Evolutionary conservation across 805 yeast genomes (phyloP), one percentile per base, ranked within the genome.

Genomic region (Cyberlindnera japonica): DNA sequence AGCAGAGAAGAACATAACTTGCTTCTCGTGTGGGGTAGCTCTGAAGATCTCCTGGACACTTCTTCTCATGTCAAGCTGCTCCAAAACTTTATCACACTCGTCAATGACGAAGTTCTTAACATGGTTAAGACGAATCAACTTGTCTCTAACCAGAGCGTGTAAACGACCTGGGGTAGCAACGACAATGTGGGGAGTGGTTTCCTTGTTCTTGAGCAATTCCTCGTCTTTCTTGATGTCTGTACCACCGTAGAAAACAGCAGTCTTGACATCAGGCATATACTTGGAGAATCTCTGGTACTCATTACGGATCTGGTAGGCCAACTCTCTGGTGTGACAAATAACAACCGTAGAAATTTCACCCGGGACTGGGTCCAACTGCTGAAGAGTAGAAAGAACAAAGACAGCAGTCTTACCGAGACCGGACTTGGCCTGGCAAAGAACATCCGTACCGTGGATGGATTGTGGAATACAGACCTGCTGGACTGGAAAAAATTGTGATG

Each of bases 341-440:
- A 91, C 98, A 59, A 93, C 74, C 41, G 95, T 91, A 40, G 96
- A 79, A 50, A 93, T 84, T 68, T 91, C 98, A 60, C 98, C 99
- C 47, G 95, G 88, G 53, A 91, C 88, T 33, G 99, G 98, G 61
- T 93, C 98, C 60, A 91, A 75, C 71, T 91, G 97, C 70, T 91
- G 98, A 62, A 91, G 76, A 48, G 99, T 91, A 19, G 96, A 86
- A 58, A 91, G 75, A 45, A 91, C 98, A 57, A 91, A 91, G 42
- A 91, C 98, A 33, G 99, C 99, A 45, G 99, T 91, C 68, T 91
- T 91, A 81, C 99, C 99, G 55, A 93, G 76, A 84, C 99, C 99
- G 34, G 99, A 93, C 74, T 93, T 91, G 67, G 99, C 99, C 75
- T 91, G 99, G 73, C 99, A 93, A 54, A 91, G 71, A 44, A 91